Base-by-base conservation (phyloP, 306 rosid genomes). In the Trifolium subterraneum region DNA sequence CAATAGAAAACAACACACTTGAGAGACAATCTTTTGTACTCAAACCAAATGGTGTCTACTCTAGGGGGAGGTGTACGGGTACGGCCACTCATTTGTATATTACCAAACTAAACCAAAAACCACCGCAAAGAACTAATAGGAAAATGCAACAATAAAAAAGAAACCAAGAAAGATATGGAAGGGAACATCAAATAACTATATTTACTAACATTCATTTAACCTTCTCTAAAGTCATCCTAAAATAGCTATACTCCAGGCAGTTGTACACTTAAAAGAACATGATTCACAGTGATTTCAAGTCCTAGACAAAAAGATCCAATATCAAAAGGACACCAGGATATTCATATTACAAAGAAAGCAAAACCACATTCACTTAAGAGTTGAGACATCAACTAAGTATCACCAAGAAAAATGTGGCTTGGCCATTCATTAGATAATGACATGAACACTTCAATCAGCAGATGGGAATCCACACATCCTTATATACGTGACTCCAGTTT, bases 401-500 rank as follows among this genome's bases (percentile, higher is more conserved):
- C 56, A 47, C 65, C 56, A 42, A 14, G 61, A 59, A 62, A 19
- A 33, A 25, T 29, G 42, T 48, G 36, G 47, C 3, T 72, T 65
- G 33, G 44, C n/a, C 4, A 29, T 35, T 27, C 54, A 85, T 42
- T 25, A 20, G 56, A 55, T 74, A 50, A 81, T 3, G 69, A 64
- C 61, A 63, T 25, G n/a, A 70, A 60, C 60, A 56, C 25, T 84
- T 64, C 12, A 42, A 39, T 18, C 70, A 71, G 64, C 70, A 68
- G 56, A 52, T 39, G 73, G 47, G n/a, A 8, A 73, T 19, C 36
- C 20, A 27, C 15, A 45, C 62, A 58, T 6, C 59, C 41, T 84
- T 75, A 81, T 41, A 72, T 27, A 50, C 81, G 68, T 18, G 97
- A 85, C 82, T 89, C 90, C 93, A 92, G 78, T 72, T 84, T 78